Base-by-base conservation (phyloP, 148 eudicot species). In the Cornus suecica region DNA sequence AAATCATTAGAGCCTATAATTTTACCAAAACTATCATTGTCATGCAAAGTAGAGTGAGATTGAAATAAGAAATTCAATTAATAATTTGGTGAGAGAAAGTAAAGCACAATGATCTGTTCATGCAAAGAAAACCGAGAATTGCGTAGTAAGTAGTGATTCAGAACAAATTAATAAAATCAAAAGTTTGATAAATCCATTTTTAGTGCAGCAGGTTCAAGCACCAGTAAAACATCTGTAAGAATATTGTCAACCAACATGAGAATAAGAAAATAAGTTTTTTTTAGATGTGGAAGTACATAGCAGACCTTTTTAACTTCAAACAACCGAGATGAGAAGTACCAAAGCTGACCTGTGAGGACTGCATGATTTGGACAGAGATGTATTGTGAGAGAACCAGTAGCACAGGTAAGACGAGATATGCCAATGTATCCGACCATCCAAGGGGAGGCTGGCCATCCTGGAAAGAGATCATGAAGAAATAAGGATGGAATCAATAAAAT, bases 361-460 rank as follows among this genome's bases (percentile, higher is more conserved):
- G 97, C 95, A 89, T 94, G 67, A 94, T 90, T 74, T 90, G 94
- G 76, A 92, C 82, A 52, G 95, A 92, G 72, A 86, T 79, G 83
- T 89, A 92, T 79, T 94, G 97, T 41, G 94, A 83, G 52, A 84
- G 52, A 58, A 92, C 83, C 73, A 92, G 81, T 66, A 94, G 77
- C 74, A 89, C 82, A 13, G 96, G 97, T 81, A 94, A 77, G 56
- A 88, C 94, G 78, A 94, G 97, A 87, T 92, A 92, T 54, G 99
- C 92, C 73, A 89, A 83, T 51, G 97, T 94, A 79, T 89, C 94
- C 72, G 95, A 79, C 98, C 98, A 94, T 69, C 97, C 98, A 80
- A 92, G 97, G 1, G 97, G 93, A 25, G 98, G 95, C 61, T 90
- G 97, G 74, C 98, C 97, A 86, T 94, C 98, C 97, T 90, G 84